Conservation (phyloP, 805 yeast species). For the Monosporozyma siamensis region DNA sequence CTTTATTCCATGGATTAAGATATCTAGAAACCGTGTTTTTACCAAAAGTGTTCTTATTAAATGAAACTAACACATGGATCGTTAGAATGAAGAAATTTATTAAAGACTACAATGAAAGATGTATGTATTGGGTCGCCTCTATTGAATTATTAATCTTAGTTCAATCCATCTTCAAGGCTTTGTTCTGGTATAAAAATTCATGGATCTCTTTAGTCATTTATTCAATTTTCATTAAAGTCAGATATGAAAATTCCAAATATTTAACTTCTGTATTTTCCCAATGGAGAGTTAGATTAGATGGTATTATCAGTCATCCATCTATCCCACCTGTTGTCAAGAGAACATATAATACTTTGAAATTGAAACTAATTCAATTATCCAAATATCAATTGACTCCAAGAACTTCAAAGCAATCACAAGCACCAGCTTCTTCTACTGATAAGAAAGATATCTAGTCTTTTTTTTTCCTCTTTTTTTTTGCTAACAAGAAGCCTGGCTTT, state of each 20-base stretch:
- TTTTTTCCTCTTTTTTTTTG: no score
- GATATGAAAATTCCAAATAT: conserved; percentile 67
- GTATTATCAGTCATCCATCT: conserved; percentile 43
- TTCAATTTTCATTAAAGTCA: conserved; percentile 57
- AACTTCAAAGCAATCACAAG: not conserved
- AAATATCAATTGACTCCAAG: conserved; percentile 9
- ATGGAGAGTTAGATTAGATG: conserved; percentile 59
- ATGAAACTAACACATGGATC: conserved; percentile 25
- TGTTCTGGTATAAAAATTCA: conserved; percentile 55
- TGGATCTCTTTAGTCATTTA: conserved; percentile 49
- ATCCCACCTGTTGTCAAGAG: conserved; percentile 43
- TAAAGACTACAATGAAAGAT: conserved; percentile 46
- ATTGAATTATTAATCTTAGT: conserved; percentile 40
- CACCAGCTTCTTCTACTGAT: conserved; percentile 2
- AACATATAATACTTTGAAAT: conserved; percentile 8
- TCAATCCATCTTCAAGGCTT: conserved; percentile 41
- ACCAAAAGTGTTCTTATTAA: conserved; percentile 40
- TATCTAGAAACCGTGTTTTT: conserved; percentile 57
- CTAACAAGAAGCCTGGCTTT: no score
- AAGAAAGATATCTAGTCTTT: conserved; percentile 1
- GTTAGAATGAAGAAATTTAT: conserved; percentile 33
- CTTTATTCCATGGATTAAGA: conserved; percentile 72
- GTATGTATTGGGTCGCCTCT: conserved; percentile 51
- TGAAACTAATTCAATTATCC: conserved; percentile 9
- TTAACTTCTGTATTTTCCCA: conserved; percentile 60